Conservation (phyloP, 305 asterid genomes). For the Solanum hybrid region DNA sequence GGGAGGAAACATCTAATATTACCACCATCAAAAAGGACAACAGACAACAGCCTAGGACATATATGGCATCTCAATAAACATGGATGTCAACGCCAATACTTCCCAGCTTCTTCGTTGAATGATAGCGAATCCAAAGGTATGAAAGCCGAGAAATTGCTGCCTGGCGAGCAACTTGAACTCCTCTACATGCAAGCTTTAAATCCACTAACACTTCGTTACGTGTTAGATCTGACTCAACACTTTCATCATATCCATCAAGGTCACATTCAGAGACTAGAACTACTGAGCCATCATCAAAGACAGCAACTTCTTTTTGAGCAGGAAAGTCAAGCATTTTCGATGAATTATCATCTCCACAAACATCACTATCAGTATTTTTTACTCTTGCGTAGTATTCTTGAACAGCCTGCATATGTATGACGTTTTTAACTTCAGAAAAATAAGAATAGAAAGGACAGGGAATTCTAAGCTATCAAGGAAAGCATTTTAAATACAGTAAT, state of each 20-base stretch:
- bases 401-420: slow-evolving; percentile 50
- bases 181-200: slow-evolving; percentile 42
- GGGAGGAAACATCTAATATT: background rate
- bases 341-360: slow-evolving; percentile 3
- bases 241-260: slow-evolving; percentile 82
- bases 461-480: background rate
- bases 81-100: slow-evolving; percentile 46
- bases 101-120: slow-evolving; percentile 36
- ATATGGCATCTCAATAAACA: slow-evolving; percentile 35
- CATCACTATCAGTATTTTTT: slow-evolving; percentile 22
- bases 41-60: background rate
- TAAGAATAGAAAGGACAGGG: background rate
- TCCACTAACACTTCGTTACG: slow-evolving; percentile 25
- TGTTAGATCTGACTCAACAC: slow-evolving; percentile 12
- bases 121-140: slow-evolving; percentile 60
- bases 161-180: slow-evolving; percentile 59
- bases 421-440: background rate
- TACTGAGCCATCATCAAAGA: slow-evolving; percentile 58
- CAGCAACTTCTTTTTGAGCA: slow-evolving; percentile 21
- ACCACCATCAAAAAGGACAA: slow-evolving; percentile 12
- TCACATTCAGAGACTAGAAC: slow-evolving; percentile 73
- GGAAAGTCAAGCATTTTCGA: slow-evolving; percentile 18
- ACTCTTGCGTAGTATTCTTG: slow-evolving; percentile 39
- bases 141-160: slow-evolving; percentile 69
- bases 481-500: background rate